A percentile compares a stretch with the other conserved stretches of the same genome.
Evolutionary conservation across 106 monocot genomes (phyloP).

Genomic region (Apostasia shenzhenica): DNA sequence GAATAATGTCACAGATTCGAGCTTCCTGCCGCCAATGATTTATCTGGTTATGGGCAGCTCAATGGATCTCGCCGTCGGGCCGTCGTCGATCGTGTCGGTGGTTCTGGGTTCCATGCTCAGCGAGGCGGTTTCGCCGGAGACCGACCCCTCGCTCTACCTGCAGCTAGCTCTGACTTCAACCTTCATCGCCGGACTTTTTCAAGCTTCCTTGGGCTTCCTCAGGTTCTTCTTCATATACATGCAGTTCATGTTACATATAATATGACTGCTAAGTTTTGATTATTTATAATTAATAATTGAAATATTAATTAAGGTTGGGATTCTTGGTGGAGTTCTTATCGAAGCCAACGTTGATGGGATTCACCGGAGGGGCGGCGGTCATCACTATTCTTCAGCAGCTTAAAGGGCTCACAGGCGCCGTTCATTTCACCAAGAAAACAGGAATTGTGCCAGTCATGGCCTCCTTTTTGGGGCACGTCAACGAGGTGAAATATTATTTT

Average conservation of each 20-base stretch:
- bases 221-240: background rate
- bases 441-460: conserved; percentile 57
- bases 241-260: background rate
- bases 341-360: conserved; percentile 60
- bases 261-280: too few relatives aligned
- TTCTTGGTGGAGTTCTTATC: conserved; percentile 83
- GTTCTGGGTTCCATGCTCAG: conserved; percentile 79
- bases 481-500: conserved; percentile 34
- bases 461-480: conserved; percentile 41
- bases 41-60: conserved; percentile 83
- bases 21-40: conserved; percentile 80
- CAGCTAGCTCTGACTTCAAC: background rate
- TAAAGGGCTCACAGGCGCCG: conserved; percentile 68
- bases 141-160: conserved; percentile 40
- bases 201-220: background rate
- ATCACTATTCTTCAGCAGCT: conserved; percentile 84
- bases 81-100: conserved; percentile 67
- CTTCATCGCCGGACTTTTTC: conserved; percentile 1
- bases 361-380: conserved; percentile 77
- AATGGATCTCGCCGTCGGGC: conserved; percentile 73
- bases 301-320: conserved; percentile 39
- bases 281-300: too few relatives aligned
- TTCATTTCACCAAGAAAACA: conserved; percentile 68
- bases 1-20: conserved; percentile 42
- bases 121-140: conserved; percentile 51